phyloP scores from a whole-genome alignment of 306 rosid genomes.

The Vachellia collinsii region DNA sequence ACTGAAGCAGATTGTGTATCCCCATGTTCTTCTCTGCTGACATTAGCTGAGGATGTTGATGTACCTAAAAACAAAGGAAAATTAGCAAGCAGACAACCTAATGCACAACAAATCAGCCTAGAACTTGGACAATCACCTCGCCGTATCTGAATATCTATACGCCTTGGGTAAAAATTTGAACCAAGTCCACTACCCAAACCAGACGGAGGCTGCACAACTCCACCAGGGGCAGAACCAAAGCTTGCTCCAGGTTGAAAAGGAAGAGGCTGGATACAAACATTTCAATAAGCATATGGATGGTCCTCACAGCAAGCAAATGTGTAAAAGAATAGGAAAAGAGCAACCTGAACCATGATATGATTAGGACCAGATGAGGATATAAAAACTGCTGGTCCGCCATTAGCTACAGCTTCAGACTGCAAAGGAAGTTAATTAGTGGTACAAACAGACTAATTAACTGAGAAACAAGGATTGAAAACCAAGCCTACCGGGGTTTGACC shows the following conservation, averaged over 20 bases:
- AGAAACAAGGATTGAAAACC: conserved; percentile 40
- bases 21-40: conserved; percentile 60
- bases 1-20: conserved; percentile 57
- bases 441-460: conserved; percentile 29
- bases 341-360: conserved; percentile 97
- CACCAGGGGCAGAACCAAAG: conserved; percentile 79
- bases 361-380: conserved; percentile 91
- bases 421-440: conserved; percentile 36
- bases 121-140: conserved; percentile 60
- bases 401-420: conserved; percentile 95
- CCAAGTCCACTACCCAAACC: conserved; percentile 69
- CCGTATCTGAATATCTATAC: conserved; percentile 94
- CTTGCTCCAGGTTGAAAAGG: conserved; percentile 78
- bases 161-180: conserved; percentile 76
- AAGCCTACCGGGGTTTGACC: conserved; percentile 83
- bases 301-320: conserved; percentile 31
- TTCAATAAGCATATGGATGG: conserved; percentile 49
- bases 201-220: conserved; percentile 72
- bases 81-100: conserved; percentile 21
- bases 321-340: conserved; percentile 23
- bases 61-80: conserved; percentile 57
- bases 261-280: conserved; percentile 75
- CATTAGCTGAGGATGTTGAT: conserved; percentile 56
- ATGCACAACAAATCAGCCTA: conserved; percentile 20
- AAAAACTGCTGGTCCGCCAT: conserved; percentile 97